These are phyloP conservation scores for Gossypium gossypioides DNA, from an alignment of 441 rosid species.

Conservation along the genomic window DNA sequence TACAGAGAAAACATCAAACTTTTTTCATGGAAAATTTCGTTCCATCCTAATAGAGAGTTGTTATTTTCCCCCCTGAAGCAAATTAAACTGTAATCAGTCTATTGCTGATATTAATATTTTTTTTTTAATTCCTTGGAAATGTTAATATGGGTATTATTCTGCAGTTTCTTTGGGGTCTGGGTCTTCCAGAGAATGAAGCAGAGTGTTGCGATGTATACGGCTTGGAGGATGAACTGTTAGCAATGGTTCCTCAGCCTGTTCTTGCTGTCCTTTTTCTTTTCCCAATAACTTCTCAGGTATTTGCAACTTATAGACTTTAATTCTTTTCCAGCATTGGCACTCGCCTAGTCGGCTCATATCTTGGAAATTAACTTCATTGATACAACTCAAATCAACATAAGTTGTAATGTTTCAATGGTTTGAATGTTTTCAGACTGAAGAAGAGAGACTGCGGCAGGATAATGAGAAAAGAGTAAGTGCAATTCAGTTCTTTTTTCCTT, in stretches of 20 bases:
- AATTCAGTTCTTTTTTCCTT: not conserved
- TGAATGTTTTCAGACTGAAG: conserved; percentile 47
- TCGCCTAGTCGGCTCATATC: not conserved
- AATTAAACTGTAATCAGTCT: not conserved
- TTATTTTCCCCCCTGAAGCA: no score
- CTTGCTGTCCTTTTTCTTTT: conserved; percentile 83
- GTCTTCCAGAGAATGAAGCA: conserved; percentile 50
- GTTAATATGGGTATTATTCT: conserved; percentile 11
- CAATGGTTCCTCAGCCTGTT: conserved; percentile 80
- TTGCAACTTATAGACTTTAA: not conserved
- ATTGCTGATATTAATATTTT: not conserved
- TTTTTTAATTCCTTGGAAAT: not conserved
- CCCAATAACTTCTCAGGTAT: conserved; percentile 67
- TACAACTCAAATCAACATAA: not conserved
- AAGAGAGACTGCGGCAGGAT: conserved; percentile 59
- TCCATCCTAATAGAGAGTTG: not conserved
- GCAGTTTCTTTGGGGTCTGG: conserved; percentile 84
- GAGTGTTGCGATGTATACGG: conserved; percentile 87
- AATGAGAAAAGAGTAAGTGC: conserved; percentile 37
- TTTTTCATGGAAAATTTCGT: not conserved
- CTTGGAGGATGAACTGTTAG: conserved; percentile 73
- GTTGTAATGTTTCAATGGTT: conserved; percentile 1
- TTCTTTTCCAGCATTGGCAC: not conserved
- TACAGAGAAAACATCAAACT: not conserved
- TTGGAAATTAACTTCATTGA: not conserved